Percentiles rank a stretch among this genome's conserved stretches.
These are phyloP conservation scores for Saccharomycopsis vini DNA, from an alignment of 805 yeast genomes.

Conservation along the genomic window DNA sequence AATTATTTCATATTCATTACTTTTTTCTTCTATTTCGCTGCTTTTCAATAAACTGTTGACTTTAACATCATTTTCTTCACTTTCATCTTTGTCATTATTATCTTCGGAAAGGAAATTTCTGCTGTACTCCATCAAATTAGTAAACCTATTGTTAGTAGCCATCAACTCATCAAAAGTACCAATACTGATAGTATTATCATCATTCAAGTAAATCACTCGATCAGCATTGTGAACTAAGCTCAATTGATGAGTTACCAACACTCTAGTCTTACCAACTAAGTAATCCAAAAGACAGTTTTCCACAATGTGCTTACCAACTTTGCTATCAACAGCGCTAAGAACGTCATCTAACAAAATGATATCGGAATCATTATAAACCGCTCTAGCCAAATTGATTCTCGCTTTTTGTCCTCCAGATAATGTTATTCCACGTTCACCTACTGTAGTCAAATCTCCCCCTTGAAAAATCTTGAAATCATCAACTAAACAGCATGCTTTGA, in stretches of 20 bases:
- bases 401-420: slow-evolving; percentile 75
- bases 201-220: slow-evolving; percentile 45
- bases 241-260: slow-evolving; percentile 70
- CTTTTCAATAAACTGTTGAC: too few relatives aligned
- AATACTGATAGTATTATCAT: slow-evolving; percentile 40
- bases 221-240: slow-evolving; percentile 54
- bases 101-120: slow-evolving; percentile 29
- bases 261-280: slow-evolving; percentile 43
- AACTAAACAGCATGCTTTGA: slow-evolving; percentile 49
- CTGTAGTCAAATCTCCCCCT: slow-evolving; percentile 60
- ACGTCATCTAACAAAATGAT: slow-evolving; percentile 60
- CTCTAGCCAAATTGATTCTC: slow-evolving; percentile 56
- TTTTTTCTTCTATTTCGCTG: too few relatives aligned
- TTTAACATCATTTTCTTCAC: not conserved
- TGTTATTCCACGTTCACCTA: slow-evolving; percentile 69
- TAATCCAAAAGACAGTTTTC: slow-evolving; percentile 47
- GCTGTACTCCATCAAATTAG: slow-evolving; percentile 30
- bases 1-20: not conserved
- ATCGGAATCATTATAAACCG: slow-evolving; percentile 53
- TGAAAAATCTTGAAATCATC: slow-evolving; percentile 51
- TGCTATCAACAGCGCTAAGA: slow-evolving; percentile 65
- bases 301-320: slow-evolving; percentile 62
- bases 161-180: slow-evolving; percentile 44
- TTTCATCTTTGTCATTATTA: not conserved
- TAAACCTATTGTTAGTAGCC: slow-evolving; percentile 34